Base-by-base conservation (phyloP, 2,329 filamentous ascomycete species). In the Ophiocordyceps camponoti-rufipedis region DNA sequence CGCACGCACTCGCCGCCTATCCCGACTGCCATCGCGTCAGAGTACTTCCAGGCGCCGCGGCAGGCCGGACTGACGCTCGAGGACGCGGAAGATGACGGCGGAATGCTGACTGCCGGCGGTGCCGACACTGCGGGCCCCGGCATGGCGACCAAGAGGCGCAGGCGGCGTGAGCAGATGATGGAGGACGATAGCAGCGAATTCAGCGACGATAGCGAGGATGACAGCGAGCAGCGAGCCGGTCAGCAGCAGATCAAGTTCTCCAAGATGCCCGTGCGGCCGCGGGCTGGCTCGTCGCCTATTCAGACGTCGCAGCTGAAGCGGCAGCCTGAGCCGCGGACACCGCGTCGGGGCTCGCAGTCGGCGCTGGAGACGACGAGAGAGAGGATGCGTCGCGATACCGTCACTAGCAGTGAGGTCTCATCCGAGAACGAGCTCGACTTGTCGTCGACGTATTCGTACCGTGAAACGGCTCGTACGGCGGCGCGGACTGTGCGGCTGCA, bases 191-290 rank as follows among this genome's bases (percentile, higher is more conserved):
- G 85, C 61, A 88, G 83, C 56, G 85, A 89, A 54, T 65, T 89
- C 45, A 87, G 80, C 57, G 85, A 91, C 54, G 83, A 89, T 53
- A 89, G 83, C 54, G 85, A 91, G 44, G 82, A 88, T 23, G 82
- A 87, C 45, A 70, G 74, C 1, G 81, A 85, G 47, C 72, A 78
- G 49, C 80, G 85, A 46, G 82, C 84, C 41, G 82, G 82, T 2
- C 85, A 93, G 58, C 85, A 93, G 60, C 85, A 93, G 60, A 94
- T 96, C 59, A 88, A 89, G 57, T 98, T 98, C 62, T 79, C 83
- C 43, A 96, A 96, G 64, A 89, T 95, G 85, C 89, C 91, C 1
- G 74, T 94, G 41, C 77, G 88, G 29, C 79, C 78, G 52, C 79
- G 89, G 46, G 85, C 88, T 28, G 89, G 85, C 11, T 95, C 88